Base-by-base conservation (phyloP, 2,329 filamentous ascomycete species). In the Diaporthe velutina region DNA sequence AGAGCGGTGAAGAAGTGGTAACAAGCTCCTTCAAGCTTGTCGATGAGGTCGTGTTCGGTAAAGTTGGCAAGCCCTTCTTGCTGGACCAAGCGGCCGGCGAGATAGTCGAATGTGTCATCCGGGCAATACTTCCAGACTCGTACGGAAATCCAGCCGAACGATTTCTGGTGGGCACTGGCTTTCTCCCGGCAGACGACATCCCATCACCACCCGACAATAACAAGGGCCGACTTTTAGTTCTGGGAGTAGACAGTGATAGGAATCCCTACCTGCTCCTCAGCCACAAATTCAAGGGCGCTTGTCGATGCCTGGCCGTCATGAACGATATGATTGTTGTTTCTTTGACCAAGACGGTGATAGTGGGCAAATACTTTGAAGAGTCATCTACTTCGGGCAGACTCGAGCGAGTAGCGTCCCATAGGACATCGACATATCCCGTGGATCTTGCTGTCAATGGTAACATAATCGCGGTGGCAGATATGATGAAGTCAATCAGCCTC, bases 111-210 rank as follows among this genome's bases (percentile, higher is more conserved):
- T 92, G 93, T 76, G 92, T 98, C 10, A 92, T 97, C 74, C 91
- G 94, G 45, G 93, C 94, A 8, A 90, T 95, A 78, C 87, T 98
- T 17, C 87, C 89, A 3, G 92, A 86, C 78, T 84, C 85, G 4
- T 86, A 85, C 55, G 91, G 91, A 13, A 85, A 88, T 38, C 81
- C 84, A 7, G 89, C 89, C 0, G 96, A 98, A 81, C 89, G 95
- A 55, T 98, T 98, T 80, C 86, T 98, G n/a, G 90, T 98, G 9
- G 97, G 97, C 9, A 98, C 97, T 0, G 94, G 94, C 73, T 96
- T 93, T 79, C 81, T 96, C 57, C 87, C 88, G 10, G 92, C 94
- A 60, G 90, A 91, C 12, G 86, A 89, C 13, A 84, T 84, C 3
- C 83, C 68, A 5, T 74, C 77, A 35, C 45, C 75, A 73, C n/a